These are phyloP conservation scores for Phycomyces blakesleeanus DNA, from an alignment of 192 early-diverging fungal genomes.

Conservation along the genomic window DNA sequence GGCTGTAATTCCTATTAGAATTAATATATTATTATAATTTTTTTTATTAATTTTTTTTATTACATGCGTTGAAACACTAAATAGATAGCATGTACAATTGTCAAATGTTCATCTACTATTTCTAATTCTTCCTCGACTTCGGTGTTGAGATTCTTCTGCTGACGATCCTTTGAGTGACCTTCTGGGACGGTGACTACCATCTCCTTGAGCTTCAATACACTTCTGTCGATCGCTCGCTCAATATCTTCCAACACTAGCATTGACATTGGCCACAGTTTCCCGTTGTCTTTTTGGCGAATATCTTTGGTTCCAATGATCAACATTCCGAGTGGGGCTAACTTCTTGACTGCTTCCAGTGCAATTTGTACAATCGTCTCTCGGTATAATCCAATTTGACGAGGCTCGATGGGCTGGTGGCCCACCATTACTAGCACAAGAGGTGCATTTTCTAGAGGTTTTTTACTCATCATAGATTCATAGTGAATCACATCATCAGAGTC, in stretches of 20 bases:
- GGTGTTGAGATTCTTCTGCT: constrained; percentile 28
- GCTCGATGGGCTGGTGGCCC: constrained; percentile 48
- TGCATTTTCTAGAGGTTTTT: constrained; percentile 37
- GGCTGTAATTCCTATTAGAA: too few species aligned
- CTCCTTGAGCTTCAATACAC: constrained; percentile 57
- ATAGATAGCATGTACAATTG: constrained; percentile 54
- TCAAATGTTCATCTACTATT: constrained; percentile 41
- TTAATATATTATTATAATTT: constrained; percentile 1
- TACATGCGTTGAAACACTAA: constrained; percentile 28
- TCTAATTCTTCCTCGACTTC: constrained; percentile 38
- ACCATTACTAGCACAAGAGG: constrained; percentile 56
- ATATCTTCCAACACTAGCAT: constrained; percentile 78
- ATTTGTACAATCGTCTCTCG: constrained; percentile 61
- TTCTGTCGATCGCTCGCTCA: constrained; percentile 48
- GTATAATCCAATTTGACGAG: constrained; percentile 52
- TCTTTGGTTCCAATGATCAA: constrained; percentile 72
- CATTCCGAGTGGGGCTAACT: constrained; percentile 59
- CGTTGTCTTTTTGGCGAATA: constrained; percentile 47
- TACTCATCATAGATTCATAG: constrained; percentile 57
- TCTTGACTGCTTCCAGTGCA: constrained; percentile 49
- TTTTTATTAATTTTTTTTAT: background rate
- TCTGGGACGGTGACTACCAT: constrained; percentile 65
- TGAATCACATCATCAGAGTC: constrained; percentile 70
- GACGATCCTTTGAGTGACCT: constrained; percentile 56
- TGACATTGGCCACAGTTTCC: constrained; percentile 69